Evolutionary conservation across 331 rosid species (phyloP).

Genomic region (Acacia pycnantha): DNA sequence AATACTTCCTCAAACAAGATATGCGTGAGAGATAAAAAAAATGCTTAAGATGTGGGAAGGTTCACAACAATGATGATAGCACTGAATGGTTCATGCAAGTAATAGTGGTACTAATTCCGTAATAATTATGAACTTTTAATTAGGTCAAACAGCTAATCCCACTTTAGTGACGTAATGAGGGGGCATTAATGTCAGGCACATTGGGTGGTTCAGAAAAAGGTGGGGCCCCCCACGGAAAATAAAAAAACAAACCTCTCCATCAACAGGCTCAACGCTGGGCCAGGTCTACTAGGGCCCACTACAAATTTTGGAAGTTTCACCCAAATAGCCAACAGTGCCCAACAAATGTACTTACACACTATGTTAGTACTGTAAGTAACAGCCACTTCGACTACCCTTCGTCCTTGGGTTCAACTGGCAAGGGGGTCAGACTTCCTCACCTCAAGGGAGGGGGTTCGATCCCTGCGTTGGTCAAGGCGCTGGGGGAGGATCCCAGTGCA

Average conservation of each 20-base stretch:
- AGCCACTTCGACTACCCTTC: conserved; percentile 17
- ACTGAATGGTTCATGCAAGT: background rate
- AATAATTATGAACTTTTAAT: background rate
- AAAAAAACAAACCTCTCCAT: conserved; percentile 2
- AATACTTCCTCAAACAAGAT: no score
- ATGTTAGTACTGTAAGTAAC: background rate
- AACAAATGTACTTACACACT: background rate
- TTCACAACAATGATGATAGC: background rate
- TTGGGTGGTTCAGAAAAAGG: conserved; percentile 47
- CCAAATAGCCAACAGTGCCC: background rate
- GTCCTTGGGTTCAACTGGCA: no score
- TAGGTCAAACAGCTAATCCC: conserved; percentile 39
- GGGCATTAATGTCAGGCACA: conserved; percentile 25
- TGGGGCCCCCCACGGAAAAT: conserved; percentile 24
- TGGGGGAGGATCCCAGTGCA: no score
- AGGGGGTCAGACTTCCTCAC: no score
- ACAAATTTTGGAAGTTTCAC: conserved; percentile 3
- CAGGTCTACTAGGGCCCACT: conserved; percentile 12
- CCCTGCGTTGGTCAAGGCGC: no score
- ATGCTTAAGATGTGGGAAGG: background rate
- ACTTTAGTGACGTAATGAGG: conserved; percentile 19
- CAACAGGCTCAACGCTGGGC: background rate
- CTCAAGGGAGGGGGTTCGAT: no score
- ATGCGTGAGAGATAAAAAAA: no score
- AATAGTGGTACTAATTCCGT: background rate